Evolutionary conservation across 768 basidiomycete genomes (phyloP), one percentile per base, ranked within the genome.

Genomic region (Mycena chlorophos): DNA sequence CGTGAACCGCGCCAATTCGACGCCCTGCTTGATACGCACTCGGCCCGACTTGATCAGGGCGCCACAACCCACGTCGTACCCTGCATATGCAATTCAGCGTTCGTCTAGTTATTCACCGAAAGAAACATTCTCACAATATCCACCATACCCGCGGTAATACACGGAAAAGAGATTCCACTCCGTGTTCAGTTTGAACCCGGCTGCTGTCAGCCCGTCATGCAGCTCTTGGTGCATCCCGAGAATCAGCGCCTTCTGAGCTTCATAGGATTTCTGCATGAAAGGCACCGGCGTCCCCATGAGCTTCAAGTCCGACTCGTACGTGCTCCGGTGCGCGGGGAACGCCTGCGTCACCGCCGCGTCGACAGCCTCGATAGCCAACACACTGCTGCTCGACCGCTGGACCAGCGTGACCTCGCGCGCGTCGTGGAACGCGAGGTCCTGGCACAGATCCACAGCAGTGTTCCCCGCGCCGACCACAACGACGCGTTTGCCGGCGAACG

Each of bases 11-110:
- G 69, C 68, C 30, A 79, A 72, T 56, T 77, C 74, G 10, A 72
- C 68, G 43, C 81, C 82, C 63, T 79, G 79, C 70, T 84, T 85
- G 58, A 86, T 66, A 61, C 81, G 79, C 69, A 85, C 79, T 62
- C 80, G 77, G 16, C 82, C 82, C 28, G 77, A 71, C 28, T 73
- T 73, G 58, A 85, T 79, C 50, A 78, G 67, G 57, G 80, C 71
- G 29, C 76, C 75, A 34, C 76, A 76, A 29, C 81, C 83, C 50
- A 78, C 75, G 58, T 81, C 79, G 27, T 71, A 45, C 69, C 70
- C 71, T 72, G 45, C 3, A 4, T 14, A 19, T 2, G 16, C n/a
- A 34, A 16, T 14, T 51, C 5, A 51, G 49, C 28, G 2, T 2
- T 4, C 19, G 10, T 37, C 19, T 3, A 43, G 17, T 10, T 29